Base-by-base conservation (phyloP, 2,329 filamentous ascomycete genomes). In the Venturia aucupariae region DNA sequence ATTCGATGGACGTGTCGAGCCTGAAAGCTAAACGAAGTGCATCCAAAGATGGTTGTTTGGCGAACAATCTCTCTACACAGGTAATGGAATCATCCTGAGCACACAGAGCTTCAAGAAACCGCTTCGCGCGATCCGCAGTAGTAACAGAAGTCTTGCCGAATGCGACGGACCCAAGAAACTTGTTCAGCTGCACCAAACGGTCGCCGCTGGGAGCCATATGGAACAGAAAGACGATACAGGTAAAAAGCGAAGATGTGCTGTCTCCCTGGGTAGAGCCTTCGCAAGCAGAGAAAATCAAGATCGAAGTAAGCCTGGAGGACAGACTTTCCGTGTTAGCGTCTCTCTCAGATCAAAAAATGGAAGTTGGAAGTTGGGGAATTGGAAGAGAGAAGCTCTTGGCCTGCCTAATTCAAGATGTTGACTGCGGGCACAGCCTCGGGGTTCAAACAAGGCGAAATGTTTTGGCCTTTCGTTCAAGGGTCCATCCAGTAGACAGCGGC, bases 51-150 rank as follows among this genome's bases (percentile, higher is more conserved):
- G 30, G 11, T 24, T 65, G 51, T 51, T 72, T 78, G 32, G 76
- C 69, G 8, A 79, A 68, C 42, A 82, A 42, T 38, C 71, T 74
- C 41, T 80, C 76, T 11, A 79, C 71, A 66, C 78, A 79, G 15
- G 69, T 72, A 30, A 74, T 71, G 4, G 67, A 72, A 67, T 82
- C 77, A 2, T 68, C 55, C 67, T 82, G 75, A 8, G 69, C 68
- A 66, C 75, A 78, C 5, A 83, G 67, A 0, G 81, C 77, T 68
- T 84, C 81, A 3, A 84, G 48, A 61, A 83, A 81, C 6, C 76
- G 73, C 41, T 75, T 77, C 6, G 73, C 76, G 67, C 55, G 55
- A 39, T 39, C 17, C 8, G 30, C 11, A n/a, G 2, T 60, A 5
- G 55, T 60, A 19, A 60, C 39, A 13, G 3, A 8, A 13, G 17